These are phyloP conservation scores for Gloeopeniophorella convolvens DNA, from an alignment of 768 basidiomycete species.

Conservation along the genomic window DNA sequence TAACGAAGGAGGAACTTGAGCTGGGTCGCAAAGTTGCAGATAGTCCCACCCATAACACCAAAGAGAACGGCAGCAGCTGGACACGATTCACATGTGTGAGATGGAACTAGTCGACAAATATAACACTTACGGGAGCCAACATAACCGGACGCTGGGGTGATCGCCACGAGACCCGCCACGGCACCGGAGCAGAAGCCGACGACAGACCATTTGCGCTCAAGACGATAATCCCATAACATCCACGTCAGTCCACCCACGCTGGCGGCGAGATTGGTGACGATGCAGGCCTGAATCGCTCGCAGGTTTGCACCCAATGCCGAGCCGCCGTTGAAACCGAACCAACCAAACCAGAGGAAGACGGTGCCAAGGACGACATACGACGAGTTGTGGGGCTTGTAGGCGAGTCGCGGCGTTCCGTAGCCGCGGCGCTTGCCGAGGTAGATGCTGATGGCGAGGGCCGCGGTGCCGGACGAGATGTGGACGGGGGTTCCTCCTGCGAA, in stretches of 20 bases:
- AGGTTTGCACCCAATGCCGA: slow-evolving; percentile 85
- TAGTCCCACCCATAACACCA: slow-evolving; percentile 74
- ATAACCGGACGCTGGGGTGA: slow-evolving; percentile 79
- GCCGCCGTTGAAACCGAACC: slow-evolving; percentile 96
- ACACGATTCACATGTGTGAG: slow-evolving; percentile 6
- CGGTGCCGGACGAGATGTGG: slow-evolving; percentile 90
- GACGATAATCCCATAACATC: slow-evolving; percentile 94
- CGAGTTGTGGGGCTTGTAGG: slow-evolving; percentile 93
- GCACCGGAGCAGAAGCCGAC: slow-evolving; percentile 97
- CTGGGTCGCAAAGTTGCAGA: slow-evolving; percentile 95
- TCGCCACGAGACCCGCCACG: slow-evolving; percentile 84
- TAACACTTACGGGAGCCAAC: slow-evolving; percentile 62
- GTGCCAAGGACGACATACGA: slow-evolving; percentile 93
- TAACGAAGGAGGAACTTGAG: slow-evolving; percentile 77
- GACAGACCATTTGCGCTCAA: slow-evolving; percentile 89
- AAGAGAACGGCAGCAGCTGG: slow-evolving; percentile 77
- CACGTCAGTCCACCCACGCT: slow-evolving; percentile 83
- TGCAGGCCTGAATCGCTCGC: slow-evolving; percentile 81
- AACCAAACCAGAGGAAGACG: slow-evolving; percentile 89
- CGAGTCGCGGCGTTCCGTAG: slow-evolving; percentile 84
- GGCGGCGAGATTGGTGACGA: slow-evolving; percentile 91
- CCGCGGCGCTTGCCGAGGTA: slow-evolving; percentile 89
- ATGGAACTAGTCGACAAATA: neutral
- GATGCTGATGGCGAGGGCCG: slow-evolving; percentile 84
- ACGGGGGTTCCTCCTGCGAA: slow-evolving; percentile 97